Percentiles rank a stretch among this genome's conserved stretches.
Evolutionary conservation across 2,329 filamentous ascomycete species (phyloP).

Genomic region (Sordariomycetes sp.): DNA sequence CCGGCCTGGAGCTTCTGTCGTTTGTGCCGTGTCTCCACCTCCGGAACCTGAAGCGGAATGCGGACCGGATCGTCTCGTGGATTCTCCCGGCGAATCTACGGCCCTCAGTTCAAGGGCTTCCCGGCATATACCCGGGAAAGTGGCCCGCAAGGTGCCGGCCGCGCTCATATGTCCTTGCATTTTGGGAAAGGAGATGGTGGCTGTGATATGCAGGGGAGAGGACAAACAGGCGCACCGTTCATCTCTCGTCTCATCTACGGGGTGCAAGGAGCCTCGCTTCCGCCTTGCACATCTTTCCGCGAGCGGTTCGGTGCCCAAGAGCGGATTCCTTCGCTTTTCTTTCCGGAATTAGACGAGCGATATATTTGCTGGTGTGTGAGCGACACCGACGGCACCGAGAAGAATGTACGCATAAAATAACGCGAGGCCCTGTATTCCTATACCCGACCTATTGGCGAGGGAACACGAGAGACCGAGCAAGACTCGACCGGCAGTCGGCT

Average conservation of each 20-base stretch:
- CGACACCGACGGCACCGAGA: not conserved
- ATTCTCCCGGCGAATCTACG: not conserved
- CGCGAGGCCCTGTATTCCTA: too few relatives aligned
- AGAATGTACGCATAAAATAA: not conserved
- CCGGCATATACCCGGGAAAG: not conserved
- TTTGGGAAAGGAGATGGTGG: not conserved
- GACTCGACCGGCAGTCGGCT: too few relatives aligned
- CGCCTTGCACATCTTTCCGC: not conserved
- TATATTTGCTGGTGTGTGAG: not conserved
- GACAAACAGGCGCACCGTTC: not conserved
- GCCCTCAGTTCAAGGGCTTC: not conserved
- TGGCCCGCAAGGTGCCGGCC: not conserved
- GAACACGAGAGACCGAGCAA: too few relatives aligned
- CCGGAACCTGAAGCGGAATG: not conserved
- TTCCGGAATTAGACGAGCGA: not conserved
- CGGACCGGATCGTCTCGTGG: not conserved
- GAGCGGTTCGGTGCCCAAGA: not conserved
- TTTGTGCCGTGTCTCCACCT: not conserved
- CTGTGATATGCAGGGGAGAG: not conserved
- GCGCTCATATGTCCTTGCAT: not conserved
- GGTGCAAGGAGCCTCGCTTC: not conserved
- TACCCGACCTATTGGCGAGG: too few relatives aligned
- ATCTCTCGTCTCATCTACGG: conserved; percentile 4
- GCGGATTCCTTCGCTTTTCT: not conserved
- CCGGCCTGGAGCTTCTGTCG: not conserved